Evolutionary conservation across 306 rosid species (phyloP).

Genomic region (Prunus fruticosa): DNA sequence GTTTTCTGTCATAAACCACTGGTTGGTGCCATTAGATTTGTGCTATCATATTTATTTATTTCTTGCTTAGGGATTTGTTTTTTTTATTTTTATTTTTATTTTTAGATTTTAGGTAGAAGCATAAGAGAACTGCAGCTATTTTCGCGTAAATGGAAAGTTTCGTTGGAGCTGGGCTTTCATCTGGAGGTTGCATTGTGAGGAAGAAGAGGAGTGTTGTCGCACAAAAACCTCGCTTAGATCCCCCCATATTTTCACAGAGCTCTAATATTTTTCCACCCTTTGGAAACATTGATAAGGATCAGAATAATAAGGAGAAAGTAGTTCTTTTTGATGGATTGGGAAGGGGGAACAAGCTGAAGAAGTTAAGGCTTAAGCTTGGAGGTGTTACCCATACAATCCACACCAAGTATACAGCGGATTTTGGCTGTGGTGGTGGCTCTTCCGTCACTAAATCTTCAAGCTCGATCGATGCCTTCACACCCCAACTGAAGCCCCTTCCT

Average conservation of each 20-base stretch:
- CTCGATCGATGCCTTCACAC: background rate
- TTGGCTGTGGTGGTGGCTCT: constrained; percentile 8
- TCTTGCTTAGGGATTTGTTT: background rate
- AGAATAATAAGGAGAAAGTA: background rate
- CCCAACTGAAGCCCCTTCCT: constrained; percentile 16
- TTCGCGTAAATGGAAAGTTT: constrained; percentile 27
- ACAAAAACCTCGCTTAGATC: constrained; percentile 33
- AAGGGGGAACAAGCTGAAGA: constrained; percentile 32
- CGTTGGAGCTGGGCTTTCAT: constrained; percentile 20
- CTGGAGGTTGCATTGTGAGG: constrained; percentile 17
- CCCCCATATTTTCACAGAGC: constrained; percentile 16
- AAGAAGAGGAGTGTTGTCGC: constrained; percentile 37
- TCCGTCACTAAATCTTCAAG: constrained; percentile 2
- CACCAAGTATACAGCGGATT: constrained; percentile 11
- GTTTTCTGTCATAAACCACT: background rate
- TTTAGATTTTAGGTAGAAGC: background rate
- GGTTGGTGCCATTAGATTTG: background rate
- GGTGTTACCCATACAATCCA: constrained; percentile 43
- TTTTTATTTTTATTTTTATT: background rate
- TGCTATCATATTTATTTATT: background rate
- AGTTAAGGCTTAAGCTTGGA: constrained; percentile 41
- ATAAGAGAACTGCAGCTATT: background rate
- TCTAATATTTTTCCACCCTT: constrained; percentile 7
- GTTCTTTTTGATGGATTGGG: constrained; percentile 29
- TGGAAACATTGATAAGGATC: constrained; percentile 8